A percentile compares a stretch with the other conserved stretches of the same genome.
phyloP scores from a whole-genome alignment of 202 grass and related monocot genomes.

The Setaria viridis region DNA sequence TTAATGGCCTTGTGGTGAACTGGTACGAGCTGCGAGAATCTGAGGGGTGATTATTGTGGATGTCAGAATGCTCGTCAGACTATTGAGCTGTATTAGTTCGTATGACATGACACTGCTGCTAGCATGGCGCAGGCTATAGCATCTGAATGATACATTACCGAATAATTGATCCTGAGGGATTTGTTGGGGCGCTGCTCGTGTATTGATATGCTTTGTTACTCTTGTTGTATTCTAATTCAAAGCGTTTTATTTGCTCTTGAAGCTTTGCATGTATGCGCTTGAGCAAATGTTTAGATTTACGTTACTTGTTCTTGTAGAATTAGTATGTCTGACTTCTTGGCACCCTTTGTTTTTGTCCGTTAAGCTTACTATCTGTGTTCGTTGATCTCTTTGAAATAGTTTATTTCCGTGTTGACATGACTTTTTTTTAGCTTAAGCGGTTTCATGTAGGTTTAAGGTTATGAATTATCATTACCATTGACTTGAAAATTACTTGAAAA shows the following conservation, averaged over 20 bases:
- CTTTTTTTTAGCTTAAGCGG: not conserved
- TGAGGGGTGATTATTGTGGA: not conserved
- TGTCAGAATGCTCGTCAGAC: slow-evolving; percentile 24
- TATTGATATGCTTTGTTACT: not conserved
- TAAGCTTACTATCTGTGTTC: slow-evolving; percentile 13
- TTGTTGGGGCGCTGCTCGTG: not conserved
- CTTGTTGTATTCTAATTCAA: not conserved
- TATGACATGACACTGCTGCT: not conserved
- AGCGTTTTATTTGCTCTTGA: not conserved
- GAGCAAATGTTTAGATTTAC: slow-evolving; percentile 23
- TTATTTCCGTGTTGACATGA: not conserved
- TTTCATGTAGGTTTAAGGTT: slow-evolving; percentile 1
- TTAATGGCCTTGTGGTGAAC: slow-evolving; percentile 6
- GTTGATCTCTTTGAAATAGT: slow-evolving; percentile 1
- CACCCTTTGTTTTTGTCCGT: not conserved
- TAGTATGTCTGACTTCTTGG: not conserved
- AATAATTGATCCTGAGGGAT: not conserved
- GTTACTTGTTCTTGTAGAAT: slow-evolving; percentile 16
- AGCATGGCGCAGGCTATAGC: not conserved
- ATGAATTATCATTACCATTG: not conserved
- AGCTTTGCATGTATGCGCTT: not conserved
- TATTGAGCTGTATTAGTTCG: not conserved
- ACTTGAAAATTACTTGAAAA: not conserved
- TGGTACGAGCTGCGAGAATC: not conserved
- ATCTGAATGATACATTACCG: not conserved